phyloP scores from a whole-genome alignment of 352 stramenopile species.

The Phytophthora tubulina region DNA sequence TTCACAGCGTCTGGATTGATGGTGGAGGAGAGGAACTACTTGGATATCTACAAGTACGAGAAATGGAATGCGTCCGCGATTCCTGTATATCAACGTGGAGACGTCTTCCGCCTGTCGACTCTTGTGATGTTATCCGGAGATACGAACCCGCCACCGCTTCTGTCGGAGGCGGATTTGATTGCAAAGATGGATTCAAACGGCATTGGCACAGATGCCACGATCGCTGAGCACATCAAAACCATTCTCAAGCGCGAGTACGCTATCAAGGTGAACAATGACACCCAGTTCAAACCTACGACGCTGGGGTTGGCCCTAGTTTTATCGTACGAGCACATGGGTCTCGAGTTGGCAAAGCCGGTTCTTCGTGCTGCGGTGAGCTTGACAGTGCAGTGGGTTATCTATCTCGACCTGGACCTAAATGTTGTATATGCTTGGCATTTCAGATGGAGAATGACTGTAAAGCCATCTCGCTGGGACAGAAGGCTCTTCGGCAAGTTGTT shows the following conservation, averaged over 20 bases:
- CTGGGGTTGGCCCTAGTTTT: constrained; percentile 92
- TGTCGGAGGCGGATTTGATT: constrained; percentile 95
- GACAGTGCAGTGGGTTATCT: not conserved
- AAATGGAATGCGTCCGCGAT: constrained; percentile 91
- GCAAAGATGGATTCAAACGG: constrained; percentile 95
- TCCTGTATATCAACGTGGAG: constrained; percentile 82
- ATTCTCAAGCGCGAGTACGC: constrained; percentile 98
- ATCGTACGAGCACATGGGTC: constrained; percentile 94
- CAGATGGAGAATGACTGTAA: constrained; percentile 95
- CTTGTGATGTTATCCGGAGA: constrained; percentile 76
- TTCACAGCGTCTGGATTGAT: constrained; percentile 93
- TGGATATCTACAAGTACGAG: constrained; percentile 97
- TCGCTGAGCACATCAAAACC: constrained; percentile 98
- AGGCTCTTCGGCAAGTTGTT: constrained; percentile 81
- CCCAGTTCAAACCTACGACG: constrained; percentile 95
- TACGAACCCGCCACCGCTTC: constrained; percentile 87
- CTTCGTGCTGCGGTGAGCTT: constrained; percentile 86
- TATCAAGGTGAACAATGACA: constrained; percentile 94
- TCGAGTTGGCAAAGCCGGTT: constrained; percentile 96
- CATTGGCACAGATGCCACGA: constrained; percentile 96
- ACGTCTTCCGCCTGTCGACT: constrained; percentile 78
- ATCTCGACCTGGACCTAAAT: constrained; percentile 16
- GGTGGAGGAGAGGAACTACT: constrained; percentile 93
- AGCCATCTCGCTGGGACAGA: constrained; percentile 81
- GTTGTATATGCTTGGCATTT: constrained; percentile 9